Evolutionary conservation across 2,329 filamentous ascomycete species (phyloP), one percentile per base, ranked within the genome.

Genomic region (Dothistroma septosporum): DNA sequence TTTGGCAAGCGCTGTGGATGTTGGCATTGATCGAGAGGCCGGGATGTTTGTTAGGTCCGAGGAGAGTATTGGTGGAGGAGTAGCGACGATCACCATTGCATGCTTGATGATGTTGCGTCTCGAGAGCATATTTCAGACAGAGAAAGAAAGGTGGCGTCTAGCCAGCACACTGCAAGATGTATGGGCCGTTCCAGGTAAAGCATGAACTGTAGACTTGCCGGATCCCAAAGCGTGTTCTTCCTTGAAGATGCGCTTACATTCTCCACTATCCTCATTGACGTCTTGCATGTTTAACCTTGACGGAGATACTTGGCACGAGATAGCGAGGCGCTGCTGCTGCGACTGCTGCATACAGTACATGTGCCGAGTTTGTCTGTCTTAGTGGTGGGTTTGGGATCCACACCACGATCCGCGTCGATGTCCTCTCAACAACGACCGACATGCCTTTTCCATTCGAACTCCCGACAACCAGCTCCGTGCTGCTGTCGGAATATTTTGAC

Each of bases 391-490:
- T 35, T 11, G 24, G 19, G 10, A 24, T 35, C 19, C 47, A 50
- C 46, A 21, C 22, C 50, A 24, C 47, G 21, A 10, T 53, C 31
- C n/a, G 19, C 47, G 16, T 31, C 50, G 16, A 50, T 33, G 16
- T 24, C 12, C 48, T 24, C 46, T 11, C 22, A 19, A 33, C 41
- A 28, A 37, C 47, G 32, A 11, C 53, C 55, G 55, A 28, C 55
- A 97, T 97, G 94, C 92, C 93, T 33, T 97, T 90, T 73, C 89
- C 90, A 12, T 97, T 96, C 72, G 79, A 85, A 11, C 85, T 97
- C 33, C 92, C 94, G 1, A 97, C 93, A 0, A 97, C 93, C 5
- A 96, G 92, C 35, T 85, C 88, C 57, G 88, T 96, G 72, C 87
- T 90, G 56, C 93, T 96, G 73, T 88, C 90, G 22, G 82, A 87